A percentile compares a stretch with the other conserved stretches of the same genome.
These are phyloP conservation scores for Apiotrichum porosum DNA, from an alignment of 1,284 basidiomycete species.

Conservation along the genomic window DNA sequence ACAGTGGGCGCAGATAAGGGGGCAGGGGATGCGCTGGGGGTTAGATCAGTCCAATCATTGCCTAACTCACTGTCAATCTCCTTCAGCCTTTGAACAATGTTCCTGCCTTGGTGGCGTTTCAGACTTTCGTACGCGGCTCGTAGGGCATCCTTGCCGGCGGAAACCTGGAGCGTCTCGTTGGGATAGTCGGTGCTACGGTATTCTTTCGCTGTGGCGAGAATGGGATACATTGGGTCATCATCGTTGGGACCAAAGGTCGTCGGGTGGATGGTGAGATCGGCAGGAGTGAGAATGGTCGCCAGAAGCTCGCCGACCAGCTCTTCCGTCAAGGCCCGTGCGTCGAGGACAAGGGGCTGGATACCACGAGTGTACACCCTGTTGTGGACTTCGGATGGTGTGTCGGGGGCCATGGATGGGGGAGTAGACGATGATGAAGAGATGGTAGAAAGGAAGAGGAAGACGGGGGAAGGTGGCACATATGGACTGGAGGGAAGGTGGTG, in stretches of 20 bases:
- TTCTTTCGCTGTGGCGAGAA: background rate
- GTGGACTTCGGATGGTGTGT: slow-evolving; percentile 1
- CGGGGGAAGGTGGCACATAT: too few species aligned
- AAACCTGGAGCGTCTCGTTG: background rate
- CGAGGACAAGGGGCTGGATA: background rate
- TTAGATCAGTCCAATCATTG: background rate
- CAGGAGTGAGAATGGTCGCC: background rate
- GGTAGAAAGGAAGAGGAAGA: background rate
- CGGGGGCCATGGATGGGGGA: background rate
- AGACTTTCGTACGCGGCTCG: background rate
- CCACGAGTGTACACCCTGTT: background rate
- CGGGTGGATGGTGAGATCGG: slow-evolving; percentile 3
- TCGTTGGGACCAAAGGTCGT: slow-evolving; percentile 8
- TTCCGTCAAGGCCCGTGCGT: too few species aligned
- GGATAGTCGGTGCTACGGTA: background rate
- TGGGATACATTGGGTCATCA: slow-evolving; percentile 3
- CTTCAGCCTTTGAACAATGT: background rate
- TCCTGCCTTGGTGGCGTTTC: background rate
- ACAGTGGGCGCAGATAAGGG: background rate
- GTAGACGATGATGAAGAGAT: background rate
- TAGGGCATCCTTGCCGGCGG: background rate
- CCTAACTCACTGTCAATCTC: background rate
- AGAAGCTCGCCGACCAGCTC: background rate
- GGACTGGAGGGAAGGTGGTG: too few species aligned
- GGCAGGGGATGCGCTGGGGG: background rate